phyloP scores from a whole-genome alignment of 2,329 filamentous ascomycete species.

The Cladosporium sp. region DNA sequence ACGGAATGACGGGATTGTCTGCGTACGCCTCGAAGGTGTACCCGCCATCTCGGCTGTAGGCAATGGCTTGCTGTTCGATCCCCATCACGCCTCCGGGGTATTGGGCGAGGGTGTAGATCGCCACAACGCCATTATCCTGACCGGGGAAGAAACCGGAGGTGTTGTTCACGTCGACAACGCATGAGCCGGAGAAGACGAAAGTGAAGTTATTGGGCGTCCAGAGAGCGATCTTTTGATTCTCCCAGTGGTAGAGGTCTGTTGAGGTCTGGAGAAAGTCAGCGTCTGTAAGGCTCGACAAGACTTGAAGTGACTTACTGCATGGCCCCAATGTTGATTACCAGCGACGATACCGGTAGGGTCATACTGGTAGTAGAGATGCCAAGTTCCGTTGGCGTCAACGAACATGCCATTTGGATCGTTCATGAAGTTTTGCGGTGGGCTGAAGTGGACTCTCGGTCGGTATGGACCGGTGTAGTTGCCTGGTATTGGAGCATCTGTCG shows the following conservation, averaged over 20 bases:
- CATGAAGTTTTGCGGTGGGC: constrained; percentile 39
- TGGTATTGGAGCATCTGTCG: constrained; percentile 33
- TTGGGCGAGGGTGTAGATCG: constrained; percentile 51
- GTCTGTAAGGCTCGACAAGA: too few relatives aligned
- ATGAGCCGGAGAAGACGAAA: constrained; percentile 52
- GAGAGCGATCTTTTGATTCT: constrained; percentile 61
- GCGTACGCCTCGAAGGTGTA: constrained; percentile 59
- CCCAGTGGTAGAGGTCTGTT: constrained; percentile 60
- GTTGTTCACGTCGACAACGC: constrained; percentile 59
- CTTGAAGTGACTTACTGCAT: constrained; percentile 9
- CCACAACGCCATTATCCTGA: constrained; percentile 59
- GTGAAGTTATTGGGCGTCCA: constrained; percentile 52
- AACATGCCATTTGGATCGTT: constrained; percentile 66
- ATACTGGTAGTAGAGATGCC: constrained; percentile 64
- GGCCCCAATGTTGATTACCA: constrained; percentile 62
- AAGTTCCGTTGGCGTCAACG: constrained; percentile 52
- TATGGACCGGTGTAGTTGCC: constrained; percentile 39
- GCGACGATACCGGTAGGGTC: constrained; percentile 47
- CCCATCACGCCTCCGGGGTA: constrained; percentile 30
- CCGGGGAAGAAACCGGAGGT: constrained; percentile 62
- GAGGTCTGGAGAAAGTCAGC: background rate
- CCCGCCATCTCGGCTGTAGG: constrained; percentile 59
- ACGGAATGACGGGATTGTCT: constrained; percentile 57
- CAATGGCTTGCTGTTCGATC: constrained; percentile 55
- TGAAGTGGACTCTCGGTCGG: constrained; percentile 55